A percentile compares a stretch with the other conserved stretches of the same genome.
Evolutionary conservation across 2,329 filamentous ascomycete species (phyloP).

Genomic region (Aaosphaeria arxii): DNA sequence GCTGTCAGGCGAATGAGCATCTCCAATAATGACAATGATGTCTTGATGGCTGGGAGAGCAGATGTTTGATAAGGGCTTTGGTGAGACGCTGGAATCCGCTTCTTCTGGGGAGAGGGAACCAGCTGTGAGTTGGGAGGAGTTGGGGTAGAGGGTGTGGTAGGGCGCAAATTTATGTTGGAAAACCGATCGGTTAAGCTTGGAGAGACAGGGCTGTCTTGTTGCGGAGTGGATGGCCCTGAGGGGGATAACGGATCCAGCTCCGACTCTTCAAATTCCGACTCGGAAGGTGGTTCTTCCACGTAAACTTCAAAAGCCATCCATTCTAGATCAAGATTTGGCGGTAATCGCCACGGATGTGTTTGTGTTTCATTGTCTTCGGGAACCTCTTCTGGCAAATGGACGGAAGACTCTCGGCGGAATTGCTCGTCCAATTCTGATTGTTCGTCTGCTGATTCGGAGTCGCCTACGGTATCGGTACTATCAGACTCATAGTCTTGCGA

Average conservation of each 20-base stretch:
- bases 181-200: conserved; percentile 41
- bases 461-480: conserved; percentile 36
- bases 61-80: conserved; percentile 12
- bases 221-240: conserved; percentile 9
- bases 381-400: conserved; percentile 11
- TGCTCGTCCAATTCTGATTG: conserved; percentile 47
- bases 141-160: conserved; percentile 20
- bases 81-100: conserved; percentile 6
- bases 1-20: conserved; percentile 83
- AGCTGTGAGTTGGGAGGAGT: conserved; percentile 21
- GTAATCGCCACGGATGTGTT: conserved; percentile 57
- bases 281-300: conserved; percentile 59
- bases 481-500: conserved; percentile 32
- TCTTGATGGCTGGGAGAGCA: conserved; percentile 53
- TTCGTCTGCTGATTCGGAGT: conserved; percentile 28
- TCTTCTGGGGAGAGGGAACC: conserved; percentile 23
- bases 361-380: conserved; percentile 9
- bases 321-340: conserved; percentile 75
- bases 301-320: conserved; percentile 92
- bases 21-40: conserved; percentile 77
- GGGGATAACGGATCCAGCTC: conserved; percentile 17
- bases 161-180: conserved; percentile 45
- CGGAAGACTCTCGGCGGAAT: conserved; percentile 41
- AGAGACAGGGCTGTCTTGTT: conserved; percentile 35
- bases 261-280: conserved; percentile 48